phyloP scores from a whole-genome alignment of 306 rosid species.

The Cucurbita argyrosperma region DNA sequence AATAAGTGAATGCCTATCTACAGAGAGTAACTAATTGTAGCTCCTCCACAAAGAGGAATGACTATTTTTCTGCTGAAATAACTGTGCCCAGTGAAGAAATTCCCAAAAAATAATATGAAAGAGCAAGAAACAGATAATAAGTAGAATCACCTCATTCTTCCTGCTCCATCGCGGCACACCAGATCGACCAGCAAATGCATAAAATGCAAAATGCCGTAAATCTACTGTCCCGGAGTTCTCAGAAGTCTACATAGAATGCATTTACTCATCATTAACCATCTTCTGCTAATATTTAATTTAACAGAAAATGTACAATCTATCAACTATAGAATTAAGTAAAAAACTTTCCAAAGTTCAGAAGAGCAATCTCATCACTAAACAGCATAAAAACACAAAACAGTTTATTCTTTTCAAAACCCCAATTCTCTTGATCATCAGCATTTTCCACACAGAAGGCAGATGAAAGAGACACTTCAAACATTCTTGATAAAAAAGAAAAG shows the following conservation, averaged over 20 bases:
- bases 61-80: neutral
- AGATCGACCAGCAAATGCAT: conserved; percentile 87
- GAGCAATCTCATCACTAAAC: neutral
- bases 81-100: neutral
- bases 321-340: neutral
- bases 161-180: conserved; percentile 65
- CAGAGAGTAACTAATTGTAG: neutral
- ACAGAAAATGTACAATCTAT: neutral
- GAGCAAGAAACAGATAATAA: neutral
- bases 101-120: neutral
- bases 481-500: neutral
- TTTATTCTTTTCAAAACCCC: neutral
- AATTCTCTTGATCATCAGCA: neutral
- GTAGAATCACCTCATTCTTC: conserved; percentile 53
- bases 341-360: neutral
- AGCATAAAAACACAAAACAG: neutral
- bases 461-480: neutral
- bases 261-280: conserved; percentile 13
- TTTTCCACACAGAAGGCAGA: neutral
- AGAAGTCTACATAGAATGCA: conserved; percentile 34
- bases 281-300: neutral
- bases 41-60: neutral
- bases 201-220: conserved; percentile 82
- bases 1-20: neutral
- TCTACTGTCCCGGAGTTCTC: conserved; percentile 65